These are phyloP conservation scores for Suhomyces yuchorum DNA, from an alignment of 1,139 yeast genomes.

Conservation along the genomic window DNA sequence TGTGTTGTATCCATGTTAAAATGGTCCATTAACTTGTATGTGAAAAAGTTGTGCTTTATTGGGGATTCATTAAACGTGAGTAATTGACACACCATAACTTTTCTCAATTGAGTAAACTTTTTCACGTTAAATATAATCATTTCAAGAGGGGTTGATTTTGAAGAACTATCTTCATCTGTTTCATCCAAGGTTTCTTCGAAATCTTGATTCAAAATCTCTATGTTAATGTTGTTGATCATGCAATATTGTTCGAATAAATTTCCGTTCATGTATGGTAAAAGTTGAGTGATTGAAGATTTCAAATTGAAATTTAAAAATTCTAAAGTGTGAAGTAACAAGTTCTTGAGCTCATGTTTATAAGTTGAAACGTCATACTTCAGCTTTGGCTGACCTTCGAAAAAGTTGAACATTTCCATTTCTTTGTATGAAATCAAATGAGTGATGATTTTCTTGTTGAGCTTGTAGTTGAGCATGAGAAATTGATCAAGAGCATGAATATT, in stretches of 20 bases:
- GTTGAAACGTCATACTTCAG: neutral
- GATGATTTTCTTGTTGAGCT: conserved; percentile 43
- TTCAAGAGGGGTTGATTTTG: conserved; percentile 19
- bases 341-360: conserved; percentile 13
- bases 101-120: conserved; percentile 41
- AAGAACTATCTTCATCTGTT: conserved; percentile 9
- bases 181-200: conserved; percentile 13
- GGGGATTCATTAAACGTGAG: conserved; percentile 39
- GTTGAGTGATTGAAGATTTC: conserved; percentile 29
- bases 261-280: conserved; percentile 43
- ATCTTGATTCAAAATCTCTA: conserved; percentile 19
- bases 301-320: conserved; percentile 34
- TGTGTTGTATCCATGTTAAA: conserved; percentile 16
- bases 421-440: conserved; percentile 34
- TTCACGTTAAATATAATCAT: conserved; percentile 22
- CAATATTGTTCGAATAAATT: conserved; percentile 45
- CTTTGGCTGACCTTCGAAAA: conserved; percentile 14
- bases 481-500: conserved; percentile 28
- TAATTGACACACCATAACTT: conserved; percentile 43
- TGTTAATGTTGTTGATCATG: conserved; percentile 36
- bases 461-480: conserved; percentile 40
- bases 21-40: conserved; percentile 24
- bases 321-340: conserved; percentile 20
- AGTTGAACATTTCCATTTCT: conserved; percentile 31
- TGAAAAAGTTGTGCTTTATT: conserved; percentile 32